Evolutionary conservation across 345 rosid genomes (phyloP).

Genomic region (Zanthoxylum bungeanum): DNA sequence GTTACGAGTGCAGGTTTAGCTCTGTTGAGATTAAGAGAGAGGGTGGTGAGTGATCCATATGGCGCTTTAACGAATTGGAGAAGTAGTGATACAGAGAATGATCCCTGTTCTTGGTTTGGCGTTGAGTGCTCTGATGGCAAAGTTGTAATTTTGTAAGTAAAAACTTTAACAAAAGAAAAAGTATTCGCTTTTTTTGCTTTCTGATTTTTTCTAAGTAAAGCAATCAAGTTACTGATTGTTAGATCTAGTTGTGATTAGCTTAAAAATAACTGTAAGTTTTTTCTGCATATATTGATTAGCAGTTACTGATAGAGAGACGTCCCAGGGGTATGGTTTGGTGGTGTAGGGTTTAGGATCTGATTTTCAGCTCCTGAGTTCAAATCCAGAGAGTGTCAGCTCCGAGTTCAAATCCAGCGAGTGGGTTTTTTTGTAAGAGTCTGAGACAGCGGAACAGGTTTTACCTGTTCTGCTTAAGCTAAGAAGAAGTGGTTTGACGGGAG

Average conservation of each 20-base stretch:
- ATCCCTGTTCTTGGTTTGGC: conserved; percentile 55
- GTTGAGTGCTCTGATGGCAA: conserved; percentile 43
- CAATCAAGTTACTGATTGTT: neutral
- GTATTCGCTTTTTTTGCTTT: neutral
- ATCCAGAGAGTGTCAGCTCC: too few relatives aligned
- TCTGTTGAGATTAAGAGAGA: conserved; percentile 35
- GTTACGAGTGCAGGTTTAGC: conserved; percentile 39
- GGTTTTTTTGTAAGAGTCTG: too few relatives aligned
- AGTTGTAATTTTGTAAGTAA: conserved; percentile 47
- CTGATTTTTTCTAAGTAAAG: conserved; percentile 6
- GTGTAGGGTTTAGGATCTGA: too few relatives aligned
- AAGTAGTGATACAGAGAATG: conserved; percentile 27
- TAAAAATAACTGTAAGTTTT: neutral
- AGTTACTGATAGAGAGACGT: too few relatives aligned
- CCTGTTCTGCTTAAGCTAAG: too few relatives aligned
- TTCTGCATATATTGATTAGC: neutral
- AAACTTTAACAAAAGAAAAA: neutral
- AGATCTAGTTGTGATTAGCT: neutral
- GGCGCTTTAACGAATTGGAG: conserved; percentile 46
- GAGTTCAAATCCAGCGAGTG: too few relatives aligned
- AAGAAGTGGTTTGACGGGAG: too few relatives aligned
- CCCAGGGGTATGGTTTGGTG: too few relatives aligned
- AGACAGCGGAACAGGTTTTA: too few relatives aligned
- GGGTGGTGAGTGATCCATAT: conserved; percentile 43
- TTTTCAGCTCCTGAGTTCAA: too few relatives aligned